Evolutionary conservation across 805 yeast species (phyloP), one percentile per base, ranked within the genome.

Genomic region (Ogataea zsoltii): DNA sequence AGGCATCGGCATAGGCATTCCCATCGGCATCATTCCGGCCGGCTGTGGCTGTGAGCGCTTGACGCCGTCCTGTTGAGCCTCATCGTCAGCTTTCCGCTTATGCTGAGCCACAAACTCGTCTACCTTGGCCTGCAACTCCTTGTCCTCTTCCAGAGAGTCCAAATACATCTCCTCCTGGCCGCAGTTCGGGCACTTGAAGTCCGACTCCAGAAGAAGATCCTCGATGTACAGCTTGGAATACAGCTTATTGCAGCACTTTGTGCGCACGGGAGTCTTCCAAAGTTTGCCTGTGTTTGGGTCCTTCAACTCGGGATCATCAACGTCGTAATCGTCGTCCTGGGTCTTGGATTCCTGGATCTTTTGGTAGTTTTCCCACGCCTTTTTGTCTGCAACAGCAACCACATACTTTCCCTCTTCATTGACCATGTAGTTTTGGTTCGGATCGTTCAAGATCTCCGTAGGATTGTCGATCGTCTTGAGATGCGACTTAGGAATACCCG

Each of bases 381-480:
- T 84, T 33, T 82, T 79, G 68, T 94, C 99, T 0, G 98, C 98
- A 49, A 91, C 82, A n/a, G 96, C 97, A 39, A 89, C 85, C 4
- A 94, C 99, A 63, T 87, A 94, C 58, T 91, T 88, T 40, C 99
- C 99, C 29, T 89, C 94, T 41, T 91, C 98, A 26, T 90, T 90
- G 55, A 94, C 81, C 85, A 94, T 80, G 47, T 85, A 85, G 33
- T 81, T 79, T 49, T 73, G 70, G 31, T 73, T 74, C 3, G 73
- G 72, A 56, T 74, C 59, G 77, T 75, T 43, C 68, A 80, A 33
- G 9, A 56, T 50, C 31, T 83, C 88, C 0, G 81, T 76, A 21
- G 92, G 92, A 61, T 87, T 87, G 14, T 87, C 88, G 7, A 94
- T 82, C 0, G 96, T 85, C 55, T 89, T 86, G 65, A 94, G 79